These are phyloP conservation scores for Graphilbum fragrans DNA, from an alignment of 2,329 filamentous ascomycete species.

Conservation along the genomic window DNA sequence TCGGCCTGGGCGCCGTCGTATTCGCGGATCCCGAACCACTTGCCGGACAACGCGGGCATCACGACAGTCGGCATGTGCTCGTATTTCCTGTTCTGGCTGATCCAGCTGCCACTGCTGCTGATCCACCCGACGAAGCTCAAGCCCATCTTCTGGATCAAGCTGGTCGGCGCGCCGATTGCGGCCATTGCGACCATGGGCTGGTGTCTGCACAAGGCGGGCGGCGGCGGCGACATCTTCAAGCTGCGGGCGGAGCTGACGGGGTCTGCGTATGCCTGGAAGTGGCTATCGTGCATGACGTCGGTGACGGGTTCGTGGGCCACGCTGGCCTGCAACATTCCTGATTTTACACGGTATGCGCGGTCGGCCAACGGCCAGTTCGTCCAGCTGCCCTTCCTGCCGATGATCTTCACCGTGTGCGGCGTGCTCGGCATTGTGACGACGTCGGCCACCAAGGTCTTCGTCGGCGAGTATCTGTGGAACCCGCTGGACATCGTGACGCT, in stretches of 20 bases:
- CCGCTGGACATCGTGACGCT: conserved; percentile 31
- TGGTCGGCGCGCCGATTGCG: conserved; percentile 39
- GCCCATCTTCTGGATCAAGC: conserved; percentile 33
- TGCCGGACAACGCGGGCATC: conserved; percentile 23
- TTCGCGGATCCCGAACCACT: conserved; percentile 21
- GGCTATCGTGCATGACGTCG: conserved; percentile 30
- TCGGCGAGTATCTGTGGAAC: conserved; percentile 38
- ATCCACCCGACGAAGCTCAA: conserved; percentile 11
- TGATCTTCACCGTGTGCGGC: conserved; percentile 34
- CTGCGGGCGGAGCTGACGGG: conserved; percentile 22
- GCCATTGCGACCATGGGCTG: conserved; percentile 52
- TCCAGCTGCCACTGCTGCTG: conserved; percentile 17
- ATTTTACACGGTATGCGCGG: conserved; percentile 36
- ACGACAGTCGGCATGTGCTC: conserved; percentile 24
- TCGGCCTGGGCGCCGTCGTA: conserved; percentile 18
- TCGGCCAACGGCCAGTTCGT: conserved; percentile 22
- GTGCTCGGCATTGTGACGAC: conserved; percentile 45
- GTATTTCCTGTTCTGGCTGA: conserved; percentile 24
- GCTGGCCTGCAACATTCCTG: conserved; percentile 36
- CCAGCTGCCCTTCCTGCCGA: conserved; percentile 30
- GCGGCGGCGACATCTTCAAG: conserved; percentile 28
- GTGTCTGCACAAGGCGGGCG: conserved; percentile 45
- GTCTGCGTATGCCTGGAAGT: conserved; percentile 30
- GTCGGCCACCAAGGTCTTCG: conserved; percentile 38
- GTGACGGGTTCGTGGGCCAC: conserved; percentile 30